These are phyloP conservation scores for Massarina eburnea DNA, from an alignment of 2,329 filamentous ascomycete genomes.

Conservation along the genomic window DNA sequence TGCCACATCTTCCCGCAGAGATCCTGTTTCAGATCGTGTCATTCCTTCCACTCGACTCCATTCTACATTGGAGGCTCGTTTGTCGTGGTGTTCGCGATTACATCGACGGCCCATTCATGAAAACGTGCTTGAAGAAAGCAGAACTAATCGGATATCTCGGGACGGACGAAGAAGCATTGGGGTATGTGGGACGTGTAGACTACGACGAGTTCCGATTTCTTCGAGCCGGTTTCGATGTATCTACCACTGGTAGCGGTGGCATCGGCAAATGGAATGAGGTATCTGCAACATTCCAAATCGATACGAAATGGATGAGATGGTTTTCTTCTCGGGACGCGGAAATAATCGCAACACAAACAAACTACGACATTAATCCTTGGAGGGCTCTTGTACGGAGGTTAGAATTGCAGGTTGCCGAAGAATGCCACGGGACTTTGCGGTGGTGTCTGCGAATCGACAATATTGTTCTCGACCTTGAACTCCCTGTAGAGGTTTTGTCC, in stretches of 20 bases:
- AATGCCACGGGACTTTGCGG: slow-evolving; percentile 13
- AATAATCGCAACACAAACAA: not conserved
- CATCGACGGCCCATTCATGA: slow-evolving; percentile 32
- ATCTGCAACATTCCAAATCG: slow-evolving; percentile 26
- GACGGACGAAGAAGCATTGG: not conserved
- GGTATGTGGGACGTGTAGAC: slow-evolving; percentile 10
- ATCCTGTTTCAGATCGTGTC: slow-evolving; percentile 31
- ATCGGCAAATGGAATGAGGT: slow-evolving; percentile 15
- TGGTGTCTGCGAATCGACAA: slow-evolving; percentile 33
- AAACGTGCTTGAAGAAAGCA: slow-evolving; percentile 21
- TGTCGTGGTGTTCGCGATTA: slow-evolving; percentile 34
- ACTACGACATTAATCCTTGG: not conserved
- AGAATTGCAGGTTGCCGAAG: not conserved
- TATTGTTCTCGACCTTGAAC: slow-evolving; percentile 26
- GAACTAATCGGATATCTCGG: slow-evolving; percentile 28
- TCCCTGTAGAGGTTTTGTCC: slow-evolving; percentile 12
- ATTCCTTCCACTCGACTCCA: slow-evolving; percentile 26
- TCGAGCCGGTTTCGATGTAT: slow-evolving; percentile 13
- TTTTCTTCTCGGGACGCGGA: slow-evolving; percentile 5
- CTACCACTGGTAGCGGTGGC: not conserved
- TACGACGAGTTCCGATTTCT: slow-evolving; percentile 22
- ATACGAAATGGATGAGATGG: slow-evolving; percentile 18
- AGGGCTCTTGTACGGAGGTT: not conserved
- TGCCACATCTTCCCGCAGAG: slow-evolving; percentile 33
- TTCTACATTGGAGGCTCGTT: slow-evolving; percentile 32